Evolutionary conservation across 2,329 filamentous ascomycete species (phyloP).

Genomic region (Aspergillus luchuensis): DNA sequence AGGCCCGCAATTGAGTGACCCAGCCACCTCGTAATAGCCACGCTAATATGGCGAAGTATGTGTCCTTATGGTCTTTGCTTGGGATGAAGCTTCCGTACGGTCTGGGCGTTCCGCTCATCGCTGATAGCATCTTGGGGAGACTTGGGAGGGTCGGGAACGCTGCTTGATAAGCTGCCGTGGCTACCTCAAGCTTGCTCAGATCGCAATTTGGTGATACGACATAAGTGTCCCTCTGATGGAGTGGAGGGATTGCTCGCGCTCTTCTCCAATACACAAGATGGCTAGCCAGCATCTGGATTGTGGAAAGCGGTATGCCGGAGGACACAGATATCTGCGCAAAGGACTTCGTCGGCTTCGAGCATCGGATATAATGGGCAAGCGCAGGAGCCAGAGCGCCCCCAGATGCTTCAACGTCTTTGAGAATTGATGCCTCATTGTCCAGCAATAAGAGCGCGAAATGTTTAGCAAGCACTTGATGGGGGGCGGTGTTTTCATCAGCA

Average conservation of each 20-base stretch:
- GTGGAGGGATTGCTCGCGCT: conserved; percentile 84
- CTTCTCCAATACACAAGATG: conserved; percentile 97
- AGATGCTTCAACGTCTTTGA: conserved; percentile 68
- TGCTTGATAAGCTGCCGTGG: conserved; percentile 70
- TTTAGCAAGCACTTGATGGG: conserved; percentile 68
- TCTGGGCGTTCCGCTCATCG: conserved; percentile 76
- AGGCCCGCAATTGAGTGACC: conserved; percentile 91
- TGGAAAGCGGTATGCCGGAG: conserved; percentile 69
- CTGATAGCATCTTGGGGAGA: conserved; percentile 82
- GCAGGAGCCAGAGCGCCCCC: conserved; percentile 73
- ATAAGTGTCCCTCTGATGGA: conserved; percentile 88
- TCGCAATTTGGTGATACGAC: conserved; percentile 90
- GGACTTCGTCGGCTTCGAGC: conserved; percentile 62
- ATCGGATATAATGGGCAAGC: conserved; percentile 71
- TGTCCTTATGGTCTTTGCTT: conserved; percentile 80
- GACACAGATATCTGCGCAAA: conserved; percentile 69
- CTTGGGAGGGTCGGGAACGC: conserved; percentile 82
- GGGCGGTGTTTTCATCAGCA: conserved; percentile 58
- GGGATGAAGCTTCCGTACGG: conserved; percentile 84
- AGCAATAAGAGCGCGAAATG: conserved; percentile 86
- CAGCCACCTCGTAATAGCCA: conserved; percentile 92
- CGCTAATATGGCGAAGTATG: conserved; percentile 86
- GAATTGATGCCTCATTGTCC: conserved; percentile 77
- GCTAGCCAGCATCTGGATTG: conserved; percentile 83
- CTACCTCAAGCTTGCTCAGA: conserved; percentile 67